phyloP scores from a whole-genome alignment of 2,329 filamentous ascomycete genomes.

The Ambrosiella xylebori region DNA sequence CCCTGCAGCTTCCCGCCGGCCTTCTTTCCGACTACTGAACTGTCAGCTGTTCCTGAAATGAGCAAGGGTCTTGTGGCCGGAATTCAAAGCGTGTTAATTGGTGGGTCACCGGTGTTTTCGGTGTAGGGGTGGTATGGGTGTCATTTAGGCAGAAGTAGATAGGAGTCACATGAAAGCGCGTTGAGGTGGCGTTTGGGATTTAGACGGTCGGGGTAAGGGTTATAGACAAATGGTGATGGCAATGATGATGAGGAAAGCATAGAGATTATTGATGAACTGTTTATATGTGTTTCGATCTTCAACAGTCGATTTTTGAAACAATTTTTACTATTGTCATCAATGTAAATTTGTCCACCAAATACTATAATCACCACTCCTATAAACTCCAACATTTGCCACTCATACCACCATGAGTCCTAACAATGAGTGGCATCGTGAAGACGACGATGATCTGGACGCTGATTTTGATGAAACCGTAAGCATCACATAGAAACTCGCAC shows the following conservation, averaged over 20 bases:
- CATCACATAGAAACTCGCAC: neutral
- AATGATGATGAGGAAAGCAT: neutral
- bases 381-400: too few relatives aligned
- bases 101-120: neutral
- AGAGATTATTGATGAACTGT: neutral
- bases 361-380: too few relatives aligned
- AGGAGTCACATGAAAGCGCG: neutral
- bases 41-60: neutral
- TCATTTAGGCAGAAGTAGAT: neutral
- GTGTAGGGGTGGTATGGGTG: neutral
- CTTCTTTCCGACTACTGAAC: neutral
- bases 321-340: neutral
- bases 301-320: neutral
- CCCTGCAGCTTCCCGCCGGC: neutral
- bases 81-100: neutral
- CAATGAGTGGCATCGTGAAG: neutral
- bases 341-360: neutral
- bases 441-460: neutral
- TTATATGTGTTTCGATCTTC: neutral
- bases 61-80: neutral
- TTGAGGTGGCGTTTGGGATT: neutral
- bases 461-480: slow-evolving; percentile 41
- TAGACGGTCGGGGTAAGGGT: neutral
- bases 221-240: neutral
- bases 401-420: too few relatives aligned